A percentile compares a stretch with the other conserved stretches of the same genome.
Evolutionary conservation across 2,329 filamentous ascomycete species (phyloP).

Genomic region (Cercospora nicotianae): DNA sequence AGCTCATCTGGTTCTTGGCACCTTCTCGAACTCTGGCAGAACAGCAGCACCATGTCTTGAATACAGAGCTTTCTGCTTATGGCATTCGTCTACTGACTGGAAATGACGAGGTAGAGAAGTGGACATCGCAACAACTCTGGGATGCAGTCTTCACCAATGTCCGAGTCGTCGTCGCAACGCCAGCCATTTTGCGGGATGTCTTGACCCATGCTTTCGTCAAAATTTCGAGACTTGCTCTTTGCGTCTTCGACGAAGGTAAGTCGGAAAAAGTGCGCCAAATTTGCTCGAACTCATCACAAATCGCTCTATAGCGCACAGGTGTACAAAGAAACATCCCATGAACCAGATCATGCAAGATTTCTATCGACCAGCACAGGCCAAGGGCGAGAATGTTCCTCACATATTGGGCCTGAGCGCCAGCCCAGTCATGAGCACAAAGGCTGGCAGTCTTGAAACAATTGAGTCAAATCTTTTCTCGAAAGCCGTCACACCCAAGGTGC

Average conservation of each 20-base stretch:
- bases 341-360: slow-evolving; percentile 71
- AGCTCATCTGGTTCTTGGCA: slow-evolving; percentile 51
- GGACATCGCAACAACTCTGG: slow-evolving; percentile 69
- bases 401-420: slow-evolving; percentile 82
- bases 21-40: slow-evolving; percentile 49
- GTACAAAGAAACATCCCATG: slow-evolving; percentile 62
- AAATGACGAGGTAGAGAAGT: slow-evolving; percentile 68
- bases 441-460: slow-evolving; percentile 58
- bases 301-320: slow-evolving; percentile 67
- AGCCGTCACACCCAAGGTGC: slow-evolving; percentile 66
- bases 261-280: not conserved
- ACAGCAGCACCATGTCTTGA: slow-evolving; percentile 45
- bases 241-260: slow-evolving; percentile 81
- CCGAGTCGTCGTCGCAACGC: slow-evolving; percentile 74
- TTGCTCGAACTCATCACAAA: not conserved
- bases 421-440: slow-evolving; percentile 64
- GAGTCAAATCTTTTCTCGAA: slow-evolving; percentile 70
- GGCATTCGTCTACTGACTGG: slow-evolving; percentile 66
- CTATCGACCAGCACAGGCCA: slow-evolving; percentile 55
- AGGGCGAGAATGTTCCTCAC: slow-evolving; percentile 53
- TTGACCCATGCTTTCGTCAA: slow-evolving; percentile 71
- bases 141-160: slow-evolving; percentile 63
- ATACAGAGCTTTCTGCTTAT: slow-evolving; percentile 46
- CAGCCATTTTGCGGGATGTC: slow-evolving; percentile 72
- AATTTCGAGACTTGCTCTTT: slow-evolving; percentile 62